Percentiles rank a stretch among this genome's conserved stretches.
Conservation (phyloP, 441 rosid genomes). For the California macrophylla region DNA sequence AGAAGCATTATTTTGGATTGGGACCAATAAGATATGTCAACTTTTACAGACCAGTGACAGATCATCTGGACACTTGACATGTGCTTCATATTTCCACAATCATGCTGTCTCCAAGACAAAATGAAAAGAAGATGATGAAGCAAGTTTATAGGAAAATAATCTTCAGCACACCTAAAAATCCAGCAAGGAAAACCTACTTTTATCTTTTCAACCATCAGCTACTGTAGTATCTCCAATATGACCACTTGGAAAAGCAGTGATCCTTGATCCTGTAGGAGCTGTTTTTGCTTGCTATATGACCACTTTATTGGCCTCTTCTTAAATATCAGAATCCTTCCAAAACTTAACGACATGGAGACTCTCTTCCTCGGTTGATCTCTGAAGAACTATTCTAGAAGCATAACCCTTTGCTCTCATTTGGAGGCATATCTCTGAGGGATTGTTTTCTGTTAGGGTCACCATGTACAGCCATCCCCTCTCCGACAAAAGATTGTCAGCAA, state of each 20-base stretch:
- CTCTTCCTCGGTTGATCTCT: slow-evolving; percentile 93
- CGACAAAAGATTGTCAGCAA: slow-evolving; percentile 60
- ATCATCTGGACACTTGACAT: neutral
- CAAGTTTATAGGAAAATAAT: too few relatives aligned
- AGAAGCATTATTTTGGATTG: neutral
- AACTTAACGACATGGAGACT: slow-evolving; percentile 75
- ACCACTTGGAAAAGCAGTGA: slow-evolving; percentile 36
- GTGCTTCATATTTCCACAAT: too few relatives aligned
- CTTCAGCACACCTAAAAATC: neutral
- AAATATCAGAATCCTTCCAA: slow-evolving; percentile 50
- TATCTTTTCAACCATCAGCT: slow-evolving; percentile 12
- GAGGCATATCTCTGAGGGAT: slow-evolving; percentile 55
- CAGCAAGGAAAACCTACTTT: neutral
- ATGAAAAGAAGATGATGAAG: too few relatives aligned
- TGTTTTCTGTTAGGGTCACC: slow-evolving; percentile 68
- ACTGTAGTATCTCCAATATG: slow-evolving; percentile 28
- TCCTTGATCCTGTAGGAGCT: slow-evolving; percentile 24
- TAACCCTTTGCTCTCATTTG: slow-evolving; percentile 64
- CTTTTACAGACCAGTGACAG: neutral
- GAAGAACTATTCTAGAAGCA: slow-evolving; percentile 58
- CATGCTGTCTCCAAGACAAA: too few relatives aligned
- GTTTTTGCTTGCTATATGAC: slow-evolving; percentile 15
- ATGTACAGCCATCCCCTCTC: slow-evolving; percentile 74
- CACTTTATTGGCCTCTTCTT: slow-evolving; percentile 22
- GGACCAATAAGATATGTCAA: neutral